These are phyloP conservation scores for Oxalis stricta DNA, from an alignment of 441 rosid genomes.

Conservation along the genomic window DNA sequence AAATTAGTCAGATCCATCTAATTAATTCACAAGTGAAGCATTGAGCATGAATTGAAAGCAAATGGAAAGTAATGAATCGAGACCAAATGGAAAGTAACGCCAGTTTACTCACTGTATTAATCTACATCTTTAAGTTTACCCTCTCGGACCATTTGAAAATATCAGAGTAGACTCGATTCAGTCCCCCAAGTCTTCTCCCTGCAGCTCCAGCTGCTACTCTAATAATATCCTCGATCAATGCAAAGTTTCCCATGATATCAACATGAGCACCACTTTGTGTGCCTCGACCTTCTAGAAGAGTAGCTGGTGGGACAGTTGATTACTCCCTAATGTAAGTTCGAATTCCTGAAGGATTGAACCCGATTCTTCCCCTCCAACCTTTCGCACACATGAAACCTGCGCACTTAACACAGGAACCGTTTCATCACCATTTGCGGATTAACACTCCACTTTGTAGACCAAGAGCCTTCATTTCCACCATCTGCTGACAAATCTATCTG, in stretches of 20 bases:
- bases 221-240: slow-evolving; percentile 33
- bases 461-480: slow-evolving; percentile 17
- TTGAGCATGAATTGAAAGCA: too few species aligned
- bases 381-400: slow-evolving; percentile 41
- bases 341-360: slow-evolving; percentile 37
- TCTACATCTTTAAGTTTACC: slow-evolving; percentile 23
- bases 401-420: slow-evolving; percentile 31
- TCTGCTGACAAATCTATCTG: slow-evolving; percentile 28
- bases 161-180: slow-evolving; percentile 26
- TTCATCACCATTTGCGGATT: slow-evolving; percentile 29
- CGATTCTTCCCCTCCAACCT: slow-evolving; percentile 36
- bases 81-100: too few species aligned
- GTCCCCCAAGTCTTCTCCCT: slow-evolving; percentile 31
- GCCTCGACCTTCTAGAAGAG: slow-evolving; percentile 35
- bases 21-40: too few species aligned
- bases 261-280: slow-evolving; percentile 45
- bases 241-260: slow-evolving; percentile 40
- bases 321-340: slow-evolving; percentile 26
- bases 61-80: too few species aligned
- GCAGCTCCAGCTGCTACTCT: slow-evolving; percentile 34
- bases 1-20: too few species aligned
- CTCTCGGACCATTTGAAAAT: slow-evolving; percentile 31
- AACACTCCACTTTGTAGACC: slow-evolving; percentile 32
- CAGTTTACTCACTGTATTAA: slow-evolving; percentile 2
- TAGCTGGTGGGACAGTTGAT: slow-evolving; percentile 36